Conservation (phyloP, 2,329 filamentous ascomycete species). For the Hansfordia pulvinata region DNA sequence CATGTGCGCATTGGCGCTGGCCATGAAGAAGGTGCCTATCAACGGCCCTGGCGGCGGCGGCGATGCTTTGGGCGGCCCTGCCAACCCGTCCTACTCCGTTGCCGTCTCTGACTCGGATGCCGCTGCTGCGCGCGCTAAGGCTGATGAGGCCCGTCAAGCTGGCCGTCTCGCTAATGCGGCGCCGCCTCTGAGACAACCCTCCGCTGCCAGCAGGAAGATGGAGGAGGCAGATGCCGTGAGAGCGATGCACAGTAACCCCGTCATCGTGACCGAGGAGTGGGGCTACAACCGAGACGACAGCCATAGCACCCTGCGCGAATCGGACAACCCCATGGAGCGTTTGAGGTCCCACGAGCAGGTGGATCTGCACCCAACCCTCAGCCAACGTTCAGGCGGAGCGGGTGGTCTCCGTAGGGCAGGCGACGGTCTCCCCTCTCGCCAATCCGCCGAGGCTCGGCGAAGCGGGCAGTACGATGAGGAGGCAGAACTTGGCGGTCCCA, state of each 20-base stretch:
- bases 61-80: conserved; percentile 47
- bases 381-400: conserved; percentile 15
- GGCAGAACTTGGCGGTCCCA: conserved; percentile 14
- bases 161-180: conserved; percentile 47
- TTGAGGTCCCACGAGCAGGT: conserved; percentile 21
- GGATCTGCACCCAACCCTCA: conserved; percentile 12
- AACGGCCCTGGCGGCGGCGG: conserved; percentile 63
- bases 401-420: conserved; percentile 17
- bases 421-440: conserved; percentile 11
- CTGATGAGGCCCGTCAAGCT: conserved; percentile 46
- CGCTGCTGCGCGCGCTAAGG: conserved; percentile 44
- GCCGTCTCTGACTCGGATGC: conserved; percentile 58
- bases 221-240: conserved; percentile 31
- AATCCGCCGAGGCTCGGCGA: conserved; percentile 3
- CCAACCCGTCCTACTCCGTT: conserved; percentile 73
- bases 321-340: conserved; percentile 17
- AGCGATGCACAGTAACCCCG: too few species aligned
- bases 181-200: conserved; percentile 8
- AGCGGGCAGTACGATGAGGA: conserved; percentile 16
- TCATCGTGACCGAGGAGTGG: too few species aligned
- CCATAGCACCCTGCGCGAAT: conserved; percentile 16
- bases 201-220: conserved; percentile 19
- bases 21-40: conserved; percentile 79
- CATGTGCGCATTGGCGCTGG: conserved; percentile 82
- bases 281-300: conserved; percentile 22